Evolutionary conservation across 2,329 filamentous ascomycete genomes (phyloP), one percentile per base, ranked within the genome.

Genomic region (Pyrenophora graminea): DNA sequence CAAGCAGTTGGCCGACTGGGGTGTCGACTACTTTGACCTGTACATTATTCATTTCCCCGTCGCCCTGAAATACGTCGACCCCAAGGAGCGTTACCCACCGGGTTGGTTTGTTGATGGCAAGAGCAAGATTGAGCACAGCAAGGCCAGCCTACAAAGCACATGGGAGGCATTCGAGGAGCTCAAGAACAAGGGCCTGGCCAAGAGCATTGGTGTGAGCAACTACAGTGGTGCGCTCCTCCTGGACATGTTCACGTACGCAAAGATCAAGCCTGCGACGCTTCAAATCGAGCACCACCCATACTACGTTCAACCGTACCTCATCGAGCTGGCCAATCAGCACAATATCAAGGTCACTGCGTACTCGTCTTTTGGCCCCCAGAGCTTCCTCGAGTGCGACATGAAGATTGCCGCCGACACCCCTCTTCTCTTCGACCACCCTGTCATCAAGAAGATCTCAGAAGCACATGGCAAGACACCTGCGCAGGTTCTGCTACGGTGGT

Each of bases 21-120:
- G 66, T 31, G 51, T 73, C 38, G 70, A 73, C 53, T 72, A 73
- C 63, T 73, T 73, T 49, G 70, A 73, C 57, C 61, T 72, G n/a
- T 73, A 71, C 83, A 80, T 93, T 66, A 85, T 95, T 67, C 91
- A 96, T 80, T 96, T 95, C 83, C 91, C 92, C 63, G 85, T 95
- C 58, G 84, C 91, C 34, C 82, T 96, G 64, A 88, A 91, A 79
- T 73, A 73, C 45, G 68, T 73, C 32, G 56, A 64, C 15, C 70
- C 70, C 37, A 63, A 69, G 59, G 61, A 55, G 15, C 62, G 70
- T 25, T 73, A 73, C 56, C 70, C 70, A 30, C 70, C 70, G 2
- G 69, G 70, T 10, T 73, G 70, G 70, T 73, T 53, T 63, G 55
- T 58, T 48, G 70, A 72, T 45, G 69, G 61, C 31, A 54, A 64